These are phyloP conservation scores for Pharus latifolius DNA, from an alignment of 176 grass and related monocot species.

Conservation along the genomic window DNA sequence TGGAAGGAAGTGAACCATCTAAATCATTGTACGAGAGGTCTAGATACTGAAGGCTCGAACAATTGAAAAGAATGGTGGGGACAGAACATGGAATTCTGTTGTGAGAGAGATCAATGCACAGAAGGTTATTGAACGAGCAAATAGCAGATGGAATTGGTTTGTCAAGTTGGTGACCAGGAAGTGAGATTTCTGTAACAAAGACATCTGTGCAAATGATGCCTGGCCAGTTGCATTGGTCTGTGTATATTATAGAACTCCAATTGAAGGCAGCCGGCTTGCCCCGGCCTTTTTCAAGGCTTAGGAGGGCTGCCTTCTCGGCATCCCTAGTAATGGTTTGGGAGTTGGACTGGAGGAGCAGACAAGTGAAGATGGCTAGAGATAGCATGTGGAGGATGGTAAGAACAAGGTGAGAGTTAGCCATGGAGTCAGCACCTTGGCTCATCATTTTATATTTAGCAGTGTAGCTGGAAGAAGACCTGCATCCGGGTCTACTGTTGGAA, in stretches of 20 bases:
- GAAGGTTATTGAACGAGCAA: neutral
- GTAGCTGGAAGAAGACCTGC: too few species aligned
- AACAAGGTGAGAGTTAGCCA: neutral
- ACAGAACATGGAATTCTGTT: neutral
- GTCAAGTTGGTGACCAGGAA: accelerated
- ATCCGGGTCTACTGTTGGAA: too few species aligned
- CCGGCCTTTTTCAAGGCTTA: neutral
- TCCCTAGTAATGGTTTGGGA: neutral
- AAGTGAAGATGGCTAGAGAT: neutral
- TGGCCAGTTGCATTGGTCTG: neutral
- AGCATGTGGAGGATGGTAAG: neutral
- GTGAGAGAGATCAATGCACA: neutral
- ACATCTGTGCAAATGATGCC: neutral
- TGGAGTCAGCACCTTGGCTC: too few species aligned
- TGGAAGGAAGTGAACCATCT: neutral
- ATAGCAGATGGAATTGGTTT: neutral
- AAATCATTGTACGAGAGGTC: too few species aligned
- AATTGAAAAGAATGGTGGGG: neutral
- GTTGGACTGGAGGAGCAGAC: neutral
- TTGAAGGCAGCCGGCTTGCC: neutral
- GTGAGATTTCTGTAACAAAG: neutral
- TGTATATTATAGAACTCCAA: neutral
- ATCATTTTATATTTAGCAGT: too few species aligned
- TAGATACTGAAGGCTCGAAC: neutral
- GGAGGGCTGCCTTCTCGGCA: neutral